A percentile compares a stretch with the other conserved stretches of the same genome.
These are phyloP conservation scores for Lagerstroemia speciosa DNA, from an alignment of 345 rosid species.

Conservation along the genomic window DNA sequence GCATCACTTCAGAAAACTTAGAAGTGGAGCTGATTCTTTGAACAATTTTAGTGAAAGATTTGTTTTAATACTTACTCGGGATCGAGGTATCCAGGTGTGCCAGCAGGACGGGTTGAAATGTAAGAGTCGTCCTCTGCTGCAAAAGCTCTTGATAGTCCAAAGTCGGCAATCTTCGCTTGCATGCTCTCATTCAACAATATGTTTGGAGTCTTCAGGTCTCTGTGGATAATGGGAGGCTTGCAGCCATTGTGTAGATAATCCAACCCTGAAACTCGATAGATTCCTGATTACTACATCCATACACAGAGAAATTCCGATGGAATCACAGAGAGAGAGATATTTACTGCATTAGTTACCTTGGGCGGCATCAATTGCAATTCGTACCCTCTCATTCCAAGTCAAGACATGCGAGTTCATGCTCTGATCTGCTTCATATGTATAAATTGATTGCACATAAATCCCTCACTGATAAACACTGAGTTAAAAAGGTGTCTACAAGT, in stretches of 20 bases:
- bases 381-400: conserved; percentile 25
- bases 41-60: background rate
- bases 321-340: background rate
- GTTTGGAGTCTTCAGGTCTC: conserved; percentile 33
- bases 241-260: conserved; percentile 45
- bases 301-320: too few species aligned
- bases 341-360: conserved; percentile 16
- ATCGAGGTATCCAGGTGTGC: conserved; percentile 64
- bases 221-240: conserved; percentile 49
- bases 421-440: background rate
- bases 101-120: conserved; percentile 24
- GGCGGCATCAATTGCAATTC: conserved; percentile 28
- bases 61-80: conserved; percentile 35
- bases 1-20: background rate
- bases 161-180: conserved; percentile 50
- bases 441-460: background rate
- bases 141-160: conserved; percentile 47
- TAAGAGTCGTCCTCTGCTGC: conserved; percentile 22
- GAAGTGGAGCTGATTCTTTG: background rate
- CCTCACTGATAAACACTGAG: background rate
- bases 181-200: conserved; percentile 21
- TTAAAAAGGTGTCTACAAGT: background rate
- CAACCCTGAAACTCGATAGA: conserved; percentile 13
- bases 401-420: conserved; percentile 12
- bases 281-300: background rate